Evolutionary conservation across 2,329 filamentous ascomycete genomes (phyloP), one percentile per base, ranked within the genome.

Genomic region (Colletotrichum tabaci): DNA sequence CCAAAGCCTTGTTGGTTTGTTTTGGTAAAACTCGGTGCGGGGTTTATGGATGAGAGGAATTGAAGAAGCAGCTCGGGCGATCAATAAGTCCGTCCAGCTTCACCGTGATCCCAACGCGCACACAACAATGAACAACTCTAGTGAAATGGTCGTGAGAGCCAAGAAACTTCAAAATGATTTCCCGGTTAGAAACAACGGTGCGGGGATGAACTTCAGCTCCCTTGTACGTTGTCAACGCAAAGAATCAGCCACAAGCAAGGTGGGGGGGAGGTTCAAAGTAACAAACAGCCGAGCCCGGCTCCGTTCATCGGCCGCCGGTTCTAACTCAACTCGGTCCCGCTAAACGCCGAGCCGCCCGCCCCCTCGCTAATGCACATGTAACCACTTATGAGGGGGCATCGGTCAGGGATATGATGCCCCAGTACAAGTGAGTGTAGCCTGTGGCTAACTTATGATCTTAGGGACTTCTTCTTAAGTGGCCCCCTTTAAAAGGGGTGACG

Each of bases 261-360:
- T 26, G 26, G 26, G 38, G 53, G 63, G 60, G 55, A 56, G 67
- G 55, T 60, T 66, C 47, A 61, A 66, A 49, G 21, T 61, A 55
- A 18, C 42, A 49, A 61, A 26, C 30, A 30, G 30, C 63, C 42
- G 62, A 50, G 40, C 35, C 21, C 21, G 58, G 30, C 40, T 66
- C 67, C 67, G 62, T 70, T 70, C 57, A 56, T 70, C 67, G 67
- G 67, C 66, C 46, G 21, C 61, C 47, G n/a, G 13, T 46, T 66
- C 6, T 30, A 6, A 30, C 30, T 30, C 38, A 18, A 65, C 38
- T 58, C 40, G 46, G 35, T 23, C 35, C 53, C 66, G 21, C 53
- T 58, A 66, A 30, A 60, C n/a, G 50, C 53, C 13, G 53, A 58
- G 16, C 3, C 8, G 30, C 8, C 30, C 30, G 38, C 42, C 55